A percentile compares a stretch with the other conserved stretches of the same genome.
Evolutionary conservation across 768 basidiomycete species (phyloP).

Genomic region (Phylloporus sp.): DNA sequence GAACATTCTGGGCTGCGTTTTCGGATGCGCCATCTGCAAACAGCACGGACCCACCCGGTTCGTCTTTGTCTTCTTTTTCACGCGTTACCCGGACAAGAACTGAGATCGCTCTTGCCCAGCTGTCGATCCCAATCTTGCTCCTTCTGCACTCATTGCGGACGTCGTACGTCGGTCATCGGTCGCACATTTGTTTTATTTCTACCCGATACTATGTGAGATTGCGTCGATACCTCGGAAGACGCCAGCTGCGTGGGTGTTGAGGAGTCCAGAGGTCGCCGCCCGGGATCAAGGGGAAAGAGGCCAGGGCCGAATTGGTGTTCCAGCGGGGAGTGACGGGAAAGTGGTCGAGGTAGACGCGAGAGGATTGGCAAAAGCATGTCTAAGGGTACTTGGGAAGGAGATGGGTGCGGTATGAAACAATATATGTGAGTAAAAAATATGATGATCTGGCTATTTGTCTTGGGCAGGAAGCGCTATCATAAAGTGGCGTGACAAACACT

Average conservation of each 20-base stretch:
- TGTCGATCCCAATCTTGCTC: conserved; percentile 43
- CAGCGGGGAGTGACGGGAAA: conserved; percentile 12
- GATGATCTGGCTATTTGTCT: not conserved
- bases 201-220: conserved; percentile 74
- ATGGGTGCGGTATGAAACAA: conserved; percentile 50
- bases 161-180: conserved; percentile 69
- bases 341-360: conserved; percentile 61
- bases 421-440: too few species aligned
- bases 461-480: too few species aligned
- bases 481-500: too few species aligned
- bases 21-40: conserved; percentile 61
- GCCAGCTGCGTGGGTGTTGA: conserved; percentile 61
- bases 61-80: conserved; percentile 11
- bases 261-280: conserved; percentile 7
- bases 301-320: conserved; percentile 21
- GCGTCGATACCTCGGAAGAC: conserved; percentile 65
- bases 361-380: conserved; percentile 58
- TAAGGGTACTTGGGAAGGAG: conserved; percentile 69
- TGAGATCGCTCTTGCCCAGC: conserved; percentile 14
- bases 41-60: conserved; percentile 57
- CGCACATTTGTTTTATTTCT: conserved; percentile 89
- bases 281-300: too few species aligned
- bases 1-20: conserved; percentile 71
- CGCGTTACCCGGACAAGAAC: not conserved
- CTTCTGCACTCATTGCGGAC: conserved; percentile 60